Evolutionary conservation across 2,329 filamentous ascomycete species (phyloP).

Genomic region (Microdochium nivale): DNA sequence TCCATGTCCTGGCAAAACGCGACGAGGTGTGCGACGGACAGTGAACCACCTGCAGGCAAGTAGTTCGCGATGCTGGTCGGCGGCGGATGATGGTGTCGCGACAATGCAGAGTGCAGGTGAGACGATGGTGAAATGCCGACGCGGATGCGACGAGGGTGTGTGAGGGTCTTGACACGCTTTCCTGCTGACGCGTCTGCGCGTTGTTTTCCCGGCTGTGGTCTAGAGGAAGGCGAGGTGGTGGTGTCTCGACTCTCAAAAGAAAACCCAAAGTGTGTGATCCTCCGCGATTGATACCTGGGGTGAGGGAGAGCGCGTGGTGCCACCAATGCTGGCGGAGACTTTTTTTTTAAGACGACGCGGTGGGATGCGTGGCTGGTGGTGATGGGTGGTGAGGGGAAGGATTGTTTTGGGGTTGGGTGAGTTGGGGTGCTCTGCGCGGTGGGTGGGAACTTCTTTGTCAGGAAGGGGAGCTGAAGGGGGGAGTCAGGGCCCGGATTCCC

Average conservation of each 20-base stretch:
- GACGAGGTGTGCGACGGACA: neutral
- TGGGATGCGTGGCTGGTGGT: neutral
- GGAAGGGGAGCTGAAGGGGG: no score
- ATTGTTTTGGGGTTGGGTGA: constrained; percentile 3
- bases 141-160: neutral
- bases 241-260: neutral
- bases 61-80: neutral
- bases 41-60: neutral
- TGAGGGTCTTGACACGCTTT: neutral
- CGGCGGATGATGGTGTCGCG: neutral
- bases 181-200: neutral
- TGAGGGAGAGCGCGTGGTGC: neutral
- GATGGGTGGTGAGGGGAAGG: neutral
- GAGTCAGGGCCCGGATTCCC: no score
- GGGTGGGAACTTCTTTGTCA: no score
- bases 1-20: constrained; percentile 37
- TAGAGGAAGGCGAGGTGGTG: no score
- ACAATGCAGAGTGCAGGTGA: neutral
- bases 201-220: neutral
- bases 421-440: constrained; percentile 21
- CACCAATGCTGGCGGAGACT: neutral
- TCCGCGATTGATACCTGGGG: neutral
- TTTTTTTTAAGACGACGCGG: neutral
- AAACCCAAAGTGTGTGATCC: neutral
- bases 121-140: neutral